Evolutionary conservation across 2,329 filamentous ascomycete genomes (phyloP), one percentile per base, ranked within the genome.

Genomic region (Chaetomium globosum): DNA sequence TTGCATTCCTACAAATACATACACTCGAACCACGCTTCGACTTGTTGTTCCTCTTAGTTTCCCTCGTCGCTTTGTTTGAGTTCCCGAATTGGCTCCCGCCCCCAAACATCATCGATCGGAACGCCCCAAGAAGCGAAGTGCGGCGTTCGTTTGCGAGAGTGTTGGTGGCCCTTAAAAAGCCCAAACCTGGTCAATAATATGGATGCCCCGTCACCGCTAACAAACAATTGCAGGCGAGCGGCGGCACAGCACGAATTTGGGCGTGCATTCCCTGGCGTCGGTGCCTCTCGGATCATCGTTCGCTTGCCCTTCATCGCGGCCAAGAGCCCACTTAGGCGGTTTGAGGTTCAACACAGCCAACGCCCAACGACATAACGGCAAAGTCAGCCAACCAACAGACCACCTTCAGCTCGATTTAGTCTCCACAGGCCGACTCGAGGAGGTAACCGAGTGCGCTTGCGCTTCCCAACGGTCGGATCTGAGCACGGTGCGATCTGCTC

Each of bases 281-380:
- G 59, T 46, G 56, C 43, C n/a, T 52, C 63, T 53, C 21, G 36
- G 48, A 55, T 64, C 65, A 57, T 63, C 54, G 59, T 61, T 64
- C 61, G 59, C 58, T 52, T 53, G 57, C 58, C 61, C 31, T 28
- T 48, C 43, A 61, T 36, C 59, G n/a, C 46, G 48, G 58, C 58
- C 46, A 43, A 19, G 26, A 52, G 30, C 39, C 58, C 58, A 52
- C 58, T 33, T 30, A 31, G 31, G 36, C 36, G 39, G 58, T 60
- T 60, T 60, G 58, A 60, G 30, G 48, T 52, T 60, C 6, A 39
- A 53, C 59, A 54, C 48, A 61, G 49, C 59, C 59, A 61, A 61
- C 58, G 36, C 8, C 28, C 56, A 16, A n/a, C 39, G 19, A n/a
- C 21, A 51, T 9, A 10, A 59, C 10, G 28, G 2, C 23, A 12